Conservation (phyloP, 805 yeast species). For the Yamadazyma paraphyllophila region DNA sequence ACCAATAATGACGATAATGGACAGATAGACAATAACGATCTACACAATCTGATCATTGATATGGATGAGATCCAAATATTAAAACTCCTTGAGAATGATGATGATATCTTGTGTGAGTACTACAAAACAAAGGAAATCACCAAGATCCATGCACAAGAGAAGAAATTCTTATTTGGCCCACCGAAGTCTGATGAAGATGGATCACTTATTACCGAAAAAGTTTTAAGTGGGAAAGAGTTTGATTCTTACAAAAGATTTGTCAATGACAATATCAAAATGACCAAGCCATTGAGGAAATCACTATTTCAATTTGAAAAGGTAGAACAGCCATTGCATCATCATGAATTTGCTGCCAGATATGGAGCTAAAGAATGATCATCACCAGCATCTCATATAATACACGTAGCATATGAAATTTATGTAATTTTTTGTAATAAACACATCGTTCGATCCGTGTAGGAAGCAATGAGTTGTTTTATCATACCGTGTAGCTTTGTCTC, state of each 20-base stretch:
- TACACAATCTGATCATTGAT: slow-evolving; percentile 14
- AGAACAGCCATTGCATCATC: slow-evolving; percentile 18
- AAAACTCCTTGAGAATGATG: slow-evolving; percentile 20
- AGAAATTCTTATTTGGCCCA: slow-evolving; percentile 14
- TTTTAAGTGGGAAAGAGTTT: slow-evolving; percentile 7
- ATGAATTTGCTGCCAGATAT: slow-evolving; percentile 1
- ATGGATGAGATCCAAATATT: slow-evolving; percentile 26
- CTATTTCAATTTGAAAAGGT: slow-evolving; percentile 17
- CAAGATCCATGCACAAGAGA: slow-evolving; percentile 23
- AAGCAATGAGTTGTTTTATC: too few relatives aligned
- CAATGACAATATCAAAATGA: slow-evolving; percentile 14
- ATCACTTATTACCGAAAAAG: slow-evolving; percentile 4
- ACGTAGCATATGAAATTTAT: too few relatives aligned
- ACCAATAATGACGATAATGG: background rate
- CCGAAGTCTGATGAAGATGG: background rate
- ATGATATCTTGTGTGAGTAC: slow-evolving; percentile 25
- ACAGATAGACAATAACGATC: slow-evolving; percentile 8
- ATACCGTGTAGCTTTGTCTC: too few relatives aligned
- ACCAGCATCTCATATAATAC: background rate
- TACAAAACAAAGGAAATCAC: slow-evolving; percentile 25
- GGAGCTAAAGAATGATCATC: background rate
- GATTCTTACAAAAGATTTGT: slow-evolving; percentile 13
- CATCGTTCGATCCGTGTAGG: too few relatives aligned
- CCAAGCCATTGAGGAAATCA: slow-evolving; percentile 17
- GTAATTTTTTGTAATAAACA: too few relatives aligned